Base-by-base conservation (phyloP, 2,329 filamentous ascomycete genomes). In the Shiraia sp. region DNA sequence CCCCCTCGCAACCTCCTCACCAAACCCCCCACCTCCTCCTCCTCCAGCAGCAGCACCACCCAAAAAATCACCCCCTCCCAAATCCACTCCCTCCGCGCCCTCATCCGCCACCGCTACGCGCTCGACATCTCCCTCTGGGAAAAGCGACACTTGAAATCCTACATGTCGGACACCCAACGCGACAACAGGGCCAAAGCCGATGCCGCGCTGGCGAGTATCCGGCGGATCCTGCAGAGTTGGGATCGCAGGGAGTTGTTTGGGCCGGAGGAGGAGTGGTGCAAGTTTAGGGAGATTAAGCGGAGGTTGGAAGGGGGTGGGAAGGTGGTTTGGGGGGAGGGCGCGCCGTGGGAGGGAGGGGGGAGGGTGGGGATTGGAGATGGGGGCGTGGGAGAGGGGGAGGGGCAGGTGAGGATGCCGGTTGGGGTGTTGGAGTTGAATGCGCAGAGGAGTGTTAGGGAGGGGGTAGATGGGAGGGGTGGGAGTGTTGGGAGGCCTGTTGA, bases 111-210 rank as follows among this genome's bases (percentile, higher is more conserved):
- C n/a, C 36, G 46, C 3, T 56, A 56, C 24, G 29, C 36, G 1
- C 40, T 56, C 6, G 50, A 56, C 24, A 31, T 45, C 10, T 43
- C 54, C 27, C 45, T 56, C 3, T 56, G 48, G 50, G 32, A 19
- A n/a, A 27, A 43, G 32, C 30, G 46, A n/a, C 25, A 48, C n/a
- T 45, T 42, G 4, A 44, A 47, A 24, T 9, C n/a, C 13, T 45
- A 30, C 28, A n/a, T 31, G 6, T 25, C 39, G 14, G 32, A 48
- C 24, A 36, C 28, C 2, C 30, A 53, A 4, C 10, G 40, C 13
- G 49, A 45, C 6, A 45, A 51, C 16, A 57, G 53, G 46, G 28
- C 25, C 10, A 29, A 40, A n/a, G 17, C 53, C 10, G 45, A 51
- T 17, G 49, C 53, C 2, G 45, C 49, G 9, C 29, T 55, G 32